phyloP scores from a whole-genome alignment of 2,329 filamentous ascomycete species.

The Fulvia fulva region DNA sequence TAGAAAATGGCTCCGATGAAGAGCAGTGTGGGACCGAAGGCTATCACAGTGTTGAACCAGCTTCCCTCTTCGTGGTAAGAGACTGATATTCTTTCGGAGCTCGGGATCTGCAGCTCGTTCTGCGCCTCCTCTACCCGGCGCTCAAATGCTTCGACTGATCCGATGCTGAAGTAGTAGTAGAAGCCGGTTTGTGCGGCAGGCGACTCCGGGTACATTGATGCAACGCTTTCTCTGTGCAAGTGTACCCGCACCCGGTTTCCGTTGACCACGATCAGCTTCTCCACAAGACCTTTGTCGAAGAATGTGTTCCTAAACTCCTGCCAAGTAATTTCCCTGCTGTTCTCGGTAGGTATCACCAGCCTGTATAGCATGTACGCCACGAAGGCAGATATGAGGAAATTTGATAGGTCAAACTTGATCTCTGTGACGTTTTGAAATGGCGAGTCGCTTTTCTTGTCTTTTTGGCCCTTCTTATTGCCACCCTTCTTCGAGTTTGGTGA shows the following conservation, averaged over 20 bases:
- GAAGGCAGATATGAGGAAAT: constrained; percentile 55
- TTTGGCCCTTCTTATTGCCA: constrained; percentile 38
- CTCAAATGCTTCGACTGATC: constrained; percentile 91
- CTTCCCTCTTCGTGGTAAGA: constrained; percentile 76
- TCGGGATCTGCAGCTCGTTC: constrained; percentile 78
- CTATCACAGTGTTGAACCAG: constrained; percentile 66
- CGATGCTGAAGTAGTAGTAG: constrained; percentile 91
- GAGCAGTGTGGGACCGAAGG: constrained; percentile 82
- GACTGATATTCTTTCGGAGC: constrained; percentile 85
- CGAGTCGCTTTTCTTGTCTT: constrained; percentile 38
- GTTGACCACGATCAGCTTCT: constrained; percentile 81
- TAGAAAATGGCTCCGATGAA: constrained; percentile 80
- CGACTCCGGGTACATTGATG: constrained; percentile 71
- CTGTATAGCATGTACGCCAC: constrained; percentile 61
- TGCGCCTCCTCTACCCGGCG: constrained; percentile 83
- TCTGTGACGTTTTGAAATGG: constrained; percentile 39
- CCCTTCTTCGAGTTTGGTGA: constrained; percentile 31
- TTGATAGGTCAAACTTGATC: constrained; percentile 53
- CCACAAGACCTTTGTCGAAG: constrained; percentile 90
- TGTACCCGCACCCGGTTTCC: constrained; percentile 74
- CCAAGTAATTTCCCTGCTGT: constrained; percentile 84
- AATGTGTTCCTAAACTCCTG: constrained; percentile 93
- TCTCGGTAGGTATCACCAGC: constrained; percentile 63
- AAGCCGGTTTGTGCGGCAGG: constrained; percentile 65
- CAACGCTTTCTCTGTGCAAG: constrained; percentile 70